phyloP scores from a whole-genome alignment of 805 yeast genomes.

The Ogataea sp. region DNA sequence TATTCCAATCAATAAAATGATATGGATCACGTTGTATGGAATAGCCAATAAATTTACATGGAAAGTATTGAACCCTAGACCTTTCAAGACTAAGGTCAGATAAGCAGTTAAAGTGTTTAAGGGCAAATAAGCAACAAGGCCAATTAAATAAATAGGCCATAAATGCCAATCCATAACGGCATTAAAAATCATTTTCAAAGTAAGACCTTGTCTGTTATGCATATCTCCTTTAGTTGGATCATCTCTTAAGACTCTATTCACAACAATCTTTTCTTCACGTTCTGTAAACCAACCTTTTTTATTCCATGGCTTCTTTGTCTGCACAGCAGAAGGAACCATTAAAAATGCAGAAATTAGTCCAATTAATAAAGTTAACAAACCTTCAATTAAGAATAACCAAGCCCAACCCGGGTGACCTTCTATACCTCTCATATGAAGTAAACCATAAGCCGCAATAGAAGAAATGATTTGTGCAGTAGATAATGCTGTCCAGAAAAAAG shows the following conservation, averaged over 20 bases:
- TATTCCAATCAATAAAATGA: conserved; percentile 25
- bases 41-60: conserved; percentile 44
- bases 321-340: conserved; percentile 28
- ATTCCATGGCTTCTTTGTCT: conserved; percentile 20
- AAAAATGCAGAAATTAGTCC: conserved; percentile 32
- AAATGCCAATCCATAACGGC: conserved; percentile 42
- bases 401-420: conserved; percentile 49
- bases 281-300: conserved; percentile 36
- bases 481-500: conserved; percentile 52
- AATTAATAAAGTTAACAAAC: conserved; percentile 43
- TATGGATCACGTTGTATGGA: conserved; percentile 35
- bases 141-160: conserved; percentile 44
- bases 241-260: conserved; percentile 50
- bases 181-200: conserved; percentile 28
- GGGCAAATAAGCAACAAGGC: conserved; percentile 35
- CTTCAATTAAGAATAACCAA: conserved; percentile 61
- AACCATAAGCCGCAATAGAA: conserved; percentile 40
- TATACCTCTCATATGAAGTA: conserved; percentile 40
- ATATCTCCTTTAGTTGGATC: conserved; percentile 60
- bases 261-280: conserved; percentile 48
- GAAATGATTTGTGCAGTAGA: conserved; percentile 38
- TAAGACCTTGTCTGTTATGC: conserved; percentile 51
- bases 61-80: conserved; percentile 45
- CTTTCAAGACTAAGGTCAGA: conserved; percentile 39
- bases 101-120: conserved; percentile 31